Evolutionary conservation across 495 filamentous ascomycete genomes (phyloP), one percentile per base, ranked within the genome.

Genomic region (Talaromyces trachyspermus): DNA sequence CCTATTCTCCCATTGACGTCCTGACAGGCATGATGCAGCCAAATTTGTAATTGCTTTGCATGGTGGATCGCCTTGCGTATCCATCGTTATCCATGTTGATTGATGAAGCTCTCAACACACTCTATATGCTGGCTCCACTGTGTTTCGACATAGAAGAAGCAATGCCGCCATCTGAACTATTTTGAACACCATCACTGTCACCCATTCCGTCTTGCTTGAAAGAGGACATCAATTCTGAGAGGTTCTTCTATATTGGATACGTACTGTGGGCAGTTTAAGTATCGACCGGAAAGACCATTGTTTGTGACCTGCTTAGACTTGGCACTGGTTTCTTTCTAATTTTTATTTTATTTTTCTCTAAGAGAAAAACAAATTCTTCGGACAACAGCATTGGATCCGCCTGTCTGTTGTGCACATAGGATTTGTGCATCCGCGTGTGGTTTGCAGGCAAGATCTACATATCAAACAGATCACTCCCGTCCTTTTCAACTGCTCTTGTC

Each of bases 101-200:
- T 42, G 39, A 42, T 26, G 39, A 42, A 42, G 39, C 23, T 42
- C 12, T 19, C 39, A 26, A 42, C 39, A 17, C 39, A 17, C 7
- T 5, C 14, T 5, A 26, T 42, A 26, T 20, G n/a, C 35, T 38
- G n/a, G 3, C 20, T 42, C 39, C 22, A 18, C 15, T 25, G 14
- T 42, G 20, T 25, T 26, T n/a, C n/a, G n/a, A n/a, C n/a, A n/a
- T n/a, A n/a, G n/a, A n/a, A n/a, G n/a, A 42, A 42, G 39, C 39
- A 42, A 42, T 42, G 39, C 39, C 23, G 39, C 39, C 39, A 42
- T 14, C 39, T 23, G 39, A 20, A 26, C 23, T 5, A n/a, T 42
- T 18, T 15, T 26, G 39, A 42, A 42, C 39, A 25, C 19, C 15
- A 15, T 17, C 33, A 36, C 11, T 26, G 39, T 26, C 39, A 15